Evolutionary conservation across 179 eudicot genomes (phyloP).

Genomic region (Patellifolia procumbens): DNA sequence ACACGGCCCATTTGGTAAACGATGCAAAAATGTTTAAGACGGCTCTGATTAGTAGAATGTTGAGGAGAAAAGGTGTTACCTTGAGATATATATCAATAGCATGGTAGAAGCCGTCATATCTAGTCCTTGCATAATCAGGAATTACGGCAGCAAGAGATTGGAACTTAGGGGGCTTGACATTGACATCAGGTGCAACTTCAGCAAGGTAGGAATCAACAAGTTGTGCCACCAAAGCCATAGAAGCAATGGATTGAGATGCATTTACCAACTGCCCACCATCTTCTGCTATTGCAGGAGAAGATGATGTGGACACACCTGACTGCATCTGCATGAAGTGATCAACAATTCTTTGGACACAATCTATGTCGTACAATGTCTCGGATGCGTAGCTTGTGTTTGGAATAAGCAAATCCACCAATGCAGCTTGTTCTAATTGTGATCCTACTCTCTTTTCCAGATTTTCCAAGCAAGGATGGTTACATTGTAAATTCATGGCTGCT

Average conservation of each 20-base stretch:
- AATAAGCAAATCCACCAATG: slow-evolving; percentile 65
- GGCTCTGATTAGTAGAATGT: no score
- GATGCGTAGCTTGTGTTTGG: slow-evolving; percentile 56
- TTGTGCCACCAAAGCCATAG: slow-evolving; percentile 65
- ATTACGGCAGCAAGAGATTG: slow-evolving; percentile 61
- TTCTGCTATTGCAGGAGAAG: slow-evolving; percentile 51
- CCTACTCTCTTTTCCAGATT: slow-evolving; percentile 68
- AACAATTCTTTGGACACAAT: slow-evolving; percentile 75
- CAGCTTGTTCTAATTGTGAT: slow-evolving; percentile 64
- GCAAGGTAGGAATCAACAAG: slow-evolving; percentile 74
- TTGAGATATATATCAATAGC: slow-evolving; percentile 77
- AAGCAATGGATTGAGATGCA: slow-evolving; percentile 45
- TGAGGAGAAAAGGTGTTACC: slow-evolving; percentile 33
- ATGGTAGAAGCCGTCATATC: slow-evolving; percentile 73
- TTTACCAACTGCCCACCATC: slow-evolving; percentile 39
- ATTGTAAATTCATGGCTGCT: slow-evolving; percentile 59
- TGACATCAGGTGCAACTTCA: slow-evolving; percentile 74
- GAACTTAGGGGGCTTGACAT: slow-evolving; percentile 62
- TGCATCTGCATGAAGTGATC: slow-evolving; percentile 63
- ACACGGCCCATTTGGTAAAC: no score
- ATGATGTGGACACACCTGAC: slow-evolving; percentile 33
- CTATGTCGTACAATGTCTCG: slow-evolving; percentile 77
- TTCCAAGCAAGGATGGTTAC: slow-evolving; percentile 50
- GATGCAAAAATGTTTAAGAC: no score
- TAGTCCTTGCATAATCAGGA: slow-evolving; percentile 76